Percentiles rank a stretch among this genome's conserved stretches.
Conservation (phyloP, 2,329 filamentous ascomycete genomes). For the Nemania diffusa region DNA sequence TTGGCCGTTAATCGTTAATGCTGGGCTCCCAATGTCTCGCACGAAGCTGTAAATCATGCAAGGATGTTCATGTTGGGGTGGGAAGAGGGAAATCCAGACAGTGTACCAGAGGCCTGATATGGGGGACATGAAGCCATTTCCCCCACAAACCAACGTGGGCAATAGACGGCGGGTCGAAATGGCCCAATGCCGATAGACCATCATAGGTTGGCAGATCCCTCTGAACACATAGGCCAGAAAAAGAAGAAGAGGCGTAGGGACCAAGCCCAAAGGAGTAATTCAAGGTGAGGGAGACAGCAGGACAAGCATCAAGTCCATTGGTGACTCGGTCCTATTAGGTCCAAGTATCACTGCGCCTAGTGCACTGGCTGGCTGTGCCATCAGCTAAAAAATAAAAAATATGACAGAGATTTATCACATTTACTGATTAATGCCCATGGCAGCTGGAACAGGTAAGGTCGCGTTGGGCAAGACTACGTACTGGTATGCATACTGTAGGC, state of each 20-base stretch:
- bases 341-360: conserved; percentile 2
- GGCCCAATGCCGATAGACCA: conserved; percentile 29
- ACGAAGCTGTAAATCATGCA: conserved; percentile 48
- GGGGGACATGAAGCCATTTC: conserved; percentile 32
- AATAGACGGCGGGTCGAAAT: conserved; percentile 37
- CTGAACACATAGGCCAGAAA: conserved; percentile 36
- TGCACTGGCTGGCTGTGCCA: background rate
- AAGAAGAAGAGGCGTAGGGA: conserved; percentile 37
- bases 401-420: conserved; percentile 23
- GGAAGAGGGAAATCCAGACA: conserved; percentile 37
- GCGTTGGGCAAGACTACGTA: conserved; percentile 22
- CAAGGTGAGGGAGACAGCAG: conserved; percentile 42
- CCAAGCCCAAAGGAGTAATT: conserved; percentile 44
- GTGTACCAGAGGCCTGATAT: conserved; percentile 23
- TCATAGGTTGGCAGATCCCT: conserved; percentile 20
- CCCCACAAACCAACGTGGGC: conserved; percentile 43
- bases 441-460: conserved; percentile 31
- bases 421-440: conserved; percentile 12
- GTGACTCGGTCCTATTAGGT: conserved; percentile 28
- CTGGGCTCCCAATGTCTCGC: conserved; percentile 46
- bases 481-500: conserved; percentile 29
- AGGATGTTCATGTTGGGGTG: conserved; percentile 41
- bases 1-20: conserved; percentile 45
- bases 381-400: conserved; percentile 10
- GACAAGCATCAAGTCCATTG: conserved; percentile 43